These are phyloP conservation scores for Blastomyces percursus DNA, from an alignment of 2,329 filamentous ascomycete genomes.

Conservation along the genomic window DNA sequence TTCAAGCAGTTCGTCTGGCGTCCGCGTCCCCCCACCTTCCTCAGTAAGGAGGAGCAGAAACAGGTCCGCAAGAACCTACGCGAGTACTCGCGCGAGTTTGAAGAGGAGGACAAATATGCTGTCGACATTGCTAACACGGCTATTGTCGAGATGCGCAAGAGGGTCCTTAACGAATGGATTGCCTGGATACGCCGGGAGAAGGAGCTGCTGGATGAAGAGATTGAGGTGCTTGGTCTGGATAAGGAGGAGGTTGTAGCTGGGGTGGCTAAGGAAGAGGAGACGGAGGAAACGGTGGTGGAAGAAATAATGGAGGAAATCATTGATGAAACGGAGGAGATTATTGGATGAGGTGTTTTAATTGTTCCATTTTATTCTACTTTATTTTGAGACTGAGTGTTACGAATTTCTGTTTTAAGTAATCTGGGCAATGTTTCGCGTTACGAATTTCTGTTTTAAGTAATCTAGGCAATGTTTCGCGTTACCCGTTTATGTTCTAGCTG, in stretches of 20 bases:
- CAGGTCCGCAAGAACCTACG: slow-evolving; percentile 95
- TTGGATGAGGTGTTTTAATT: slow-evolving; percentile 26
- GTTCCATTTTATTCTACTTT: background rate
- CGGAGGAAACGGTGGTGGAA: slow-evolving; percentile 71
- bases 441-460: too few relatives aligned
- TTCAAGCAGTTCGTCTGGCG: slow-evolving; percentile 98
- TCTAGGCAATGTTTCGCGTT: too few relatives aligned
- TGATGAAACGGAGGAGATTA: slow-evolving; percentile 71
- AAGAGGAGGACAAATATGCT: slow-evolving; percentile 87
- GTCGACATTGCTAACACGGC: slow-evolving; percentile 89
- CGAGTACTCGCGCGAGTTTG: slow-evolving; percentile 89
- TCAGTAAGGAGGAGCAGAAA: slow-evolving; percentile 96
- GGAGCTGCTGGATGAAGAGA: slow-evolving; percentile 61
- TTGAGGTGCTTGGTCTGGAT: slow-evolving; percentile 55
- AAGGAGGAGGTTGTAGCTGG: slow-evolving; percentile 48
- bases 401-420: too few relatives aligned
- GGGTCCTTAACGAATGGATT: slow-evolving; percentile 77
- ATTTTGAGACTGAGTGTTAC: background rate
- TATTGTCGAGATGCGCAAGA: slow-evolving; percentile 77
- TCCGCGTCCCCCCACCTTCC: slow-evolving; percentile 78
- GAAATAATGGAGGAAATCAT: slow-evolving; percentile 78
- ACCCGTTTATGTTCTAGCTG: too few relatives aligned
- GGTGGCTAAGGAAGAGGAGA: slow-evolving; percentile 46
- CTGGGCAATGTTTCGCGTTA: too few relatives aligned
- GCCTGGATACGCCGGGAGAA: slow-evolving; percentile 68